Base-by-base conservation (phyloP, 495 filamentous ascomycete species). In the Penicillium lividum region DNA sequence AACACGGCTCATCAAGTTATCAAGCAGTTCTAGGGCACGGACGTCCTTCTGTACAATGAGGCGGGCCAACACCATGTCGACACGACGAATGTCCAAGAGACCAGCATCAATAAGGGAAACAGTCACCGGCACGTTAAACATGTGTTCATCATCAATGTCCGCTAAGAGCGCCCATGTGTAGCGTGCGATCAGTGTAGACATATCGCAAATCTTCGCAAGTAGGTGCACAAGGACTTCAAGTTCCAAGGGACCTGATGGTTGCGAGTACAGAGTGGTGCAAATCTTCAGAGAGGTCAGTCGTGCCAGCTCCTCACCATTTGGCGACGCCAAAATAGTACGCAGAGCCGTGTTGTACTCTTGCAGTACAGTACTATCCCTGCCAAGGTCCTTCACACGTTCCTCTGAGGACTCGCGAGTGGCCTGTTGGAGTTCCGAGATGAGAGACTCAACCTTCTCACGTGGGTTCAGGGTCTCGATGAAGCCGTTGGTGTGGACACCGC, bases 211-310 rank as follows among this genome's bases (percentile, higher is more conserved):
- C 55, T 87, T 87, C 54, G 88, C 82, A 15, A 99, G 81, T 8
- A 98, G 77, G 53, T 92, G 84, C 0, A 92, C 91, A 13, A 97
- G 80, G 44, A 91, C 83, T 68, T 98, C 92, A 38, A 96, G 79
- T 57, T 92, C 87, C 31, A 97, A 72, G 11, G 80, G 80, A 36
- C 79, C 81, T 48, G 80, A 73, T 1, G 72, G 73, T 48, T 88
- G 82, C 38, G 77, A 72, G 62, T 86, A 94, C 4, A 98, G 78
- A 15, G 81, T 77, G 9, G 82, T 80, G 57, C 89, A 90, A 38
- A 95, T 85, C 50, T 88, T 83, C 54, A 87, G 80, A 0, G 88
- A 89, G 28, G 86, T 86, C 53, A 83, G 78, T 40, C 84, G 77
- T 8, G 89, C 87, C 42, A 90, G 76, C 40, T 83, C 82, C 42